A percentile compares a stretch with the other conserved stretches of the same genome.
Evolutionary conservation across 257 asterid genomes (phyloP).

Genomic region (Solanum megistacrolobum): DNA sequence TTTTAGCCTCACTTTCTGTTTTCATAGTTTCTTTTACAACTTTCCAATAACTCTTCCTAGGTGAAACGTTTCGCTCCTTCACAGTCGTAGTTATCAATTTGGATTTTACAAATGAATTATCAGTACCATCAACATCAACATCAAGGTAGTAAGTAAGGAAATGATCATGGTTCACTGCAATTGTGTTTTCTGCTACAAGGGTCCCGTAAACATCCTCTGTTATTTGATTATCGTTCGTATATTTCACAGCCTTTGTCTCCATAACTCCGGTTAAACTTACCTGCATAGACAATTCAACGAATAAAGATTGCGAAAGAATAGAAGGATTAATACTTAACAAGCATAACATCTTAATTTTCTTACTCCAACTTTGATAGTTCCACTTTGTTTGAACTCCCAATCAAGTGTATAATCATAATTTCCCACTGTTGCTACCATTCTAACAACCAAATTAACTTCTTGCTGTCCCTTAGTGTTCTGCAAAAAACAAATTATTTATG

Average conservation of each 20-base stretch:
- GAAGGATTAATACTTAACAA: neutral
- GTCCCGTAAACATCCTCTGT: slow-evolving; percentile 30
- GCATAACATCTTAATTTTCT: slow-evolving; percentile 5
- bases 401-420: slow-evolving; percentile 67
- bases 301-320: neutral
- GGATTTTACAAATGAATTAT: slow-evolving; percentile 43
- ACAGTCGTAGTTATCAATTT: slow-evolving; percentile 20
- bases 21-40: slow-evolving; percentile 34
- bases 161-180: slow-evolving; percentile 60
- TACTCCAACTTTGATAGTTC: slow-evolving; percentile 55
- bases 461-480: slow-evolving; percentile 45
- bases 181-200: slow-evolving; percentile 38
- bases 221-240: slow-evolving; percentile 14
- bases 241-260: slow-evolving; percentile 45
- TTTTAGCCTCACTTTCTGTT: slow-evolving; percentile 35
- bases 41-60: slow-evolving; percentile 63
- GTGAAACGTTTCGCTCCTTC: slow-evolving; percentile 10
- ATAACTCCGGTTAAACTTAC: slow-evolving; percentile 45
- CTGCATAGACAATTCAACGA: slow-evolving; percentile 11
- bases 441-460: slow-evolving; percentile 47
- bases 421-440: slow-evolving; percentile 73
- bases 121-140: slow-evolving; percentile 49
- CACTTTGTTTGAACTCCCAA: slow-evolving; percentile 82
- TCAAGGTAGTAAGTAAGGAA: slow-evolving; percentile 59
- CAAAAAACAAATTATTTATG: neutral